These are phyloP conservation scores for Thermothelomyces thermophilus DNA, from an alignment of 2,329 filamentous ascomycete genomes.

Conservation along the genomic window DNA sequence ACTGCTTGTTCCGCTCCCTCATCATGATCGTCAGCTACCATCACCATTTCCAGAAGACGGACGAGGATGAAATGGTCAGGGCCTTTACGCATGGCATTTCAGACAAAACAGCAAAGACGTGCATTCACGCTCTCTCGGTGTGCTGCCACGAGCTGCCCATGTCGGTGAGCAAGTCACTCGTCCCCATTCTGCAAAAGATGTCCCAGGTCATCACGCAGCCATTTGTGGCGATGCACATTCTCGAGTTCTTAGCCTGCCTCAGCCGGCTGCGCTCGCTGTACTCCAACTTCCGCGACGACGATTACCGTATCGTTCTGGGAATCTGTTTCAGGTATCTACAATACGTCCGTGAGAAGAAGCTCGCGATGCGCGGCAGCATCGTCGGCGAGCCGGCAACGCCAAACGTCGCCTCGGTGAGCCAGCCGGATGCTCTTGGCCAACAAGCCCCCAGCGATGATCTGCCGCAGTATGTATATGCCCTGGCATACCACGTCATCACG, in stretches of 20 bases:
- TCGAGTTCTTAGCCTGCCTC: conserved; percentile 89
- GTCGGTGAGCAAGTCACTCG: conserved; percentile 77
- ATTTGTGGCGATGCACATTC: conserved; percentile 84
- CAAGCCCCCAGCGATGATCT: conserved; percentile 58
- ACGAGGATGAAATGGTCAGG: conserved; percentile 84
- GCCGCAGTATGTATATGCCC: conserved; percentile 86
- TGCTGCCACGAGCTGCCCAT: conserved; percentile 91
- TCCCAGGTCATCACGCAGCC: conserved; percentile 92
- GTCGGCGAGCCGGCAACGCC: conserved; percentile 37
- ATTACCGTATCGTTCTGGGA: conserved; percentile 89
- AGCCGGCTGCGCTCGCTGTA: conserved; percentile 79
- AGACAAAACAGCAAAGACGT: conserved; percentile 83
- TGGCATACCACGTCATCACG: conserved; percentile 91
- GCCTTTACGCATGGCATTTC: conserved; percentile 81
- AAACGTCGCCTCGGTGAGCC: conserved; percentile 16
- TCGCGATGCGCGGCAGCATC: conserved; percentile 40
- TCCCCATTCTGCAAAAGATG: conserved; percentile 86
- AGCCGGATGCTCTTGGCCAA: conserved; percentile 27
- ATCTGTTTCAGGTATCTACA: conserved; percentile 93
- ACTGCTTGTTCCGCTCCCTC: conserved; percentile 80
- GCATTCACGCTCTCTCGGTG: conserved; percentile 89
- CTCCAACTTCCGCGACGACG: conserved; percentile 82
- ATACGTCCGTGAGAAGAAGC: conserved; percentile 66
- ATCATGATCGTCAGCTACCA: conserved; percentile 90
- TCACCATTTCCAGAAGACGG: conserved; percentile 70